Evolutionary conservation across 169 alveolate genomes (phyloP).

Genomic region (Perkinsus marinus): DNA sequence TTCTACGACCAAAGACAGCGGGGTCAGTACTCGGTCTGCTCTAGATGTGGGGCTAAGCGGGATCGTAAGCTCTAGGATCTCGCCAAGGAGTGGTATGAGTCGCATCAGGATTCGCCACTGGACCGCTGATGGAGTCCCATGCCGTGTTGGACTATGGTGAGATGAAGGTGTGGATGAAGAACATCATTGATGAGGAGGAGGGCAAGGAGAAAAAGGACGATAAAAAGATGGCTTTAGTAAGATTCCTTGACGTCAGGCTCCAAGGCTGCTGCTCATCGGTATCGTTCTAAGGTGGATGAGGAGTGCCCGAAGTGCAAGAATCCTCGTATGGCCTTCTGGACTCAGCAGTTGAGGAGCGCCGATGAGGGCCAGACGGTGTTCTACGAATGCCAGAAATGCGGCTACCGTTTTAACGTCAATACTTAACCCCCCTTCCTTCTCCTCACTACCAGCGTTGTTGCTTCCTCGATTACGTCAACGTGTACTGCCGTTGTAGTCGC

Average conservation of each 20-base stretch:
- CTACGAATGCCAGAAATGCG: conserved; percentile 7
- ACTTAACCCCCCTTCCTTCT: background rate
- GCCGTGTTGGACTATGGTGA: background rate
- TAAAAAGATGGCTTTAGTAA: background rate
- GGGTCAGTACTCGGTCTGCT: background rate
- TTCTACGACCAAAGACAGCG: background rate
- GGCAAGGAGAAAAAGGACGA: background rate
- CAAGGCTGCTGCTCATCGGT: too few relatives aligned
- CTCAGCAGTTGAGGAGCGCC: background rate
- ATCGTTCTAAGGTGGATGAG: background rate
- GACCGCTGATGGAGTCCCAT: background rate
- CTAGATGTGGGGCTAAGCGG: background rate
- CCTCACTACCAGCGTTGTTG: too few relatives aligned
- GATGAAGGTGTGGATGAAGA: background rate
- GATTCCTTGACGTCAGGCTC: too few relatives aligned
- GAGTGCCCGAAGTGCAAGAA: conserved; percentile 9
- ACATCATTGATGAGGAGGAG: background rate
- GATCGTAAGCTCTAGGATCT: background rate
- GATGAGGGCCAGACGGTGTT: conserved; percentile 6
- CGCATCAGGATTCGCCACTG: background rate
- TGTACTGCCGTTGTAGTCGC: background rate
- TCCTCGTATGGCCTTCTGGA: background rate
- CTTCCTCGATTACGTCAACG: background rate
- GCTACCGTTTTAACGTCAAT: background rate
- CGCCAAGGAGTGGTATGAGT: background rate